A percentile compares a stretch with the other conserved stretches of the same genome.
Conservation (phyloP, 805 yeast species). For the Candida broadrunensis region DNA sequence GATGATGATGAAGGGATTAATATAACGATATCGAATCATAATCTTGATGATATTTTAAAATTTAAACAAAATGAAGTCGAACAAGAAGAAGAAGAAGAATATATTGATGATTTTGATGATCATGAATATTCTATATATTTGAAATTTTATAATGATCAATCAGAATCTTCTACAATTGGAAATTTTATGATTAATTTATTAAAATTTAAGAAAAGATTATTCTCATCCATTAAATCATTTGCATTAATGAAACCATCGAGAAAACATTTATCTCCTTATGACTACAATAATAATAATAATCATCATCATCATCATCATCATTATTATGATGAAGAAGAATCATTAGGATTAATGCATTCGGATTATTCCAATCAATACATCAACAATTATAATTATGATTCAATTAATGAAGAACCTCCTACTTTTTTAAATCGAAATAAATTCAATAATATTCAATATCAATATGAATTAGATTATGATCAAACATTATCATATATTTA, state of each 20-base stretch:
- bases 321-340: too few relatives aligned
- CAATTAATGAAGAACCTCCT: conserved; percentile 31
- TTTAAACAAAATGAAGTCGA: conserved; percentile 8
- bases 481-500: conserved; percentile 32
- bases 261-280: too few relatives aligned
- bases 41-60: neutral
- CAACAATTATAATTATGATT: conserved; percentile 19
- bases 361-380: neutral
- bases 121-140: conserved; percentile 21
- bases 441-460: conserved; percentile 16
- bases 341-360: too few relatives aligned
- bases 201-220: conserved; percentile 17
- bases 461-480: conserved; percentile 34
- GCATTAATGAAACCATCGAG: neutral
- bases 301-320: too few relatives aligned
- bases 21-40: neutral
- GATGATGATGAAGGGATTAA: neutral
- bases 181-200: conserved; percentile 18
- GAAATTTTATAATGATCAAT: conserved; percentile 14
- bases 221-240: neutral
- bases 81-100: conserved; percentile 1
- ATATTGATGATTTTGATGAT: conserved; percentile 1
- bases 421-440: conserved; percentile 16
- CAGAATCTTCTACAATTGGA: conserved; percentile 12
- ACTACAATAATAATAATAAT: too few relatives aligned